A percentile compares a stretch with the other conserved stretches of the same genome.
Evolutionary conservation across 495 filamentous ascomycete species (phyloP).

Genomic region (Neurospora tetrasperma): DNA sequence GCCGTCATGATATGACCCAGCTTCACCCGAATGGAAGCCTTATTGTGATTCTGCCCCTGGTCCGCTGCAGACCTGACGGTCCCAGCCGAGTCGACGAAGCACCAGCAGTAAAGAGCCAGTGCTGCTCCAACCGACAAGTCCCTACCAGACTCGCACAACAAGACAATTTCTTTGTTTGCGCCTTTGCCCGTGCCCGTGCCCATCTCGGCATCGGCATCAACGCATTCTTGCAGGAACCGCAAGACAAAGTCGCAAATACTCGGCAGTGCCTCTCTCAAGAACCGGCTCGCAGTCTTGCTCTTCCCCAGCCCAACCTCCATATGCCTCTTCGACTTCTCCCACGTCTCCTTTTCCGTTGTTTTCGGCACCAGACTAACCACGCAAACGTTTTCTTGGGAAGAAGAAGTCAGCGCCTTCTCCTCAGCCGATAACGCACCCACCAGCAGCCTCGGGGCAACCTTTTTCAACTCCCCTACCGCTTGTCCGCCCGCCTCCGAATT

Average conservation of each 20-base stretch:
- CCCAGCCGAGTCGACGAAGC: constrained; percentile 26
- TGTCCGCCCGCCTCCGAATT: constrained; percentile 5
- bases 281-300: constrained; percentile 64
- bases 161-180: constrained; percentile 18
- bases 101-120: constrained; percentile 36
- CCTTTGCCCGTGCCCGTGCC: neutral
- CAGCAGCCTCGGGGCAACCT: constrained; percentile 24
- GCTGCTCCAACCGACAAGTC: constrained; percentile 39
- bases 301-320: constrained; percentile 56
- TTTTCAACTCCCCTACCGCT: constrained; percentile 21
- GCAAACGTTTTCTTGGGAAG: constrained; percentile 3
- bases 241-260: constrained; percentile 40
- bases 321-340: constrained; percentile 24
- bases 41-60: constrained; percentile 42
- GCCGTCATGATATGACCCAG: constrained; percentile 70
- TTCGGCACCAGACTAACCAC: constrained; percentile 25
- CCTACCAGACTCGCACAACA: constrained; percentile 32
- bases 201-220: neutral
- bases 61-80: constrained; percentile 10
- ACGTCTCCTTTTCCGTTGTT: constrained; percentile 21
- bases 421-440: constrained; percentile 20
- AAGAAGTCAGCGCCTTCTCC: constrained; percentile 1
- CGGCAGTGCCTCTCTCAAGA: constrained; percentile 56
- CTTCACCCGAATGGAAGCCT: constrained; percentile 63
- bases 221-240: constrained; percentile 12